These are phyloP conservation scores for Ramaria sp. DNA, from an alignment of 768 basidiomycete species.

Conservation along the genomic window DNA sequence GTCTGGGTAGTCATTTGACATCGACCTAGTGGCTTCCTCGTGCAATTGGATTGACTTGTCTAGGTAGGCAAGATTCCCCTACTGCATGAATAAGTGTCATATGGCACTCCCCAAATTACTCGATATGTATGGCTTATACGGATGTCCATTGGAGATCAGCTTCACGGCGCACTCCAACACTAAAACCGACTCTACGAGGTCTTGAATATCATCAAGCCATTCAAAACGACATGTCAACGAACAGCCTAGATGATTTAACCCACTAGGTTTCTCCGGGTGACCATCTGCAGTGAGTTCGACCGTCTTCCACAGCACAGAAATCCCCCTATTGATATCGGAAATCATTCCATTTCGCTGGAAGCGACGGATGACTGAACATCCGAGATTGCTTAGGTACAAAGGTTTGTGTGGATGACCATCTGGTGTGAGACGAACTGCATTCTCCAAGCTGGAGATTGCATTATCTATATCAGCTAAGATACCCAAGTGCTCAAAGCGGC, in stretches of 20 bases:
- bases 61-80: not conserved
- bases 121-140: not conserved
- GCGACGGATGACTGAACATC: not conserved
- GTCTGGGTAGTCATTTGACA: not conserved
- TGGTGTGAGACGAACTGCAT: slow-evolving; percentile 4
- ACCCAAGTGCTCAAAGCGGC: slow-evolving; percentile 9
- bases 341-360: slow-evolving; percentile 5
- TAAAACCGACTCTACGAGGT: slow-evolving; percentile 10
- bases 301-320: slow-evolving; percentile 8
- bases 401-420: not conserved
- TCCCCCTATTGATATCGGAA: slow-evolving; percentile 18
- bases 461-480: slow-evolving; percentile 4
- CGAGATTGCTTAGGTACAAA: not conserved
- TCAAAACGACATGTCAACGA: slow-evolving; percentile 14
- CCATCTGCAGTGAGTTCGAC: slow-evolving; percentile 9
- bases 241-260: slow-evolving; percentile 15
- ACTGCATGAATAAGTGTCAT: not conserved
- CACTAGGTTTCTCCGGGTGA: not conserved
- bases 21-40: not conserved
- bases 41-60: not conserved
- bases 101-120: not conserved
- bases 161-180: not conserved
- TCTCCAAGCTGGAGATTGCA: not conserved
- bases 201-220: slow-evolving; percentile 5
- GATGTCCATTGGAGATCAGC: slow-evolving; percentile 5